Evolutionary conservation across 73 alveolate genomes (phyloP), one percentile per base, ranked within the genome.

Genomic region (Paramecium tetraurelia): DNA sequence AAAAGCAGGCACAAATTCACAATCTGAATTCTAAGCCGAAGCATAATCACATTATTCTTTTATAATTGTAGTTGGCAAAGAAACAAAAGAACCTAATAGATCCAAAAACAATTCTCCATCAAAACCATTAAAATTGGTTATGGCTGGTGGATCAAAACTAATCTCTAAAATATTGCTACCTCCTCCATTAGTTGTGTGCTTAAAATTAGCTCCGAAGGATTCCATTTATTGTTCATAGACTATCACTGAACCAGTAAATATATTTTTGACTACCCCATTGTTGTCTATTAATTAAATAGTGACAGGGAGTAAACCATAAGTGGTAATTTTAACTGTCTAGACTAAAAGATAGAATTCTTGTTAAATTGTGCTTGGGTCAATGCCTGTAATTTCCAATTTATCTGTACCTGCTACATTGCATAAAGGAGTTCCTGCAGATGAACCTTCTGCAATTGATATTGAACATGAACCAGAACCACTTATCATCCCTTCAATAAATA

Each of bases 41-140:
- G 16, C 4, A 16, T 29, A 59, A 59, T 59, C 83, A 59, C 83
- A 59, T 11, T 59, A 22, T 59, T 59, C 83, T 59, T 59, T 59
- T 1, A 59, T 59, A 6, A 24, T 59, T 29, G 36, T 0, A 31
- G n/a, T 33, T 71, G 86, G 50, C 40, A 36, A 36, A 10, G 59
- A 33, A 8, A 33, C 9, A 71, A 71, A 33, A 3, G 50, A 33
- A 33, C 58, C 86, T 27, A 71, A 22, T 10, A 71, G 29, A 71
- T 71, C 86, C 21, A 71, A 71, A 36, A 71, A 71, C 12, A 71
- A 31, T 71, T 71, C 86, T 71, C 86, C 86, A 33, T 18, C 86
- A 71, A 59, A 59, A 29, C 83, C 83, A 59, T 59, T 33, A 5
- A 59, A 29, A 59, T 59, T 59, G 16, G 27, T 50, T 16, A 50